Evolutionary conservation across 257 asterid species (phyloP), one percentile per base, ranked within the genome.

Genomic region (Rehmannia glutinosa): DNA sequence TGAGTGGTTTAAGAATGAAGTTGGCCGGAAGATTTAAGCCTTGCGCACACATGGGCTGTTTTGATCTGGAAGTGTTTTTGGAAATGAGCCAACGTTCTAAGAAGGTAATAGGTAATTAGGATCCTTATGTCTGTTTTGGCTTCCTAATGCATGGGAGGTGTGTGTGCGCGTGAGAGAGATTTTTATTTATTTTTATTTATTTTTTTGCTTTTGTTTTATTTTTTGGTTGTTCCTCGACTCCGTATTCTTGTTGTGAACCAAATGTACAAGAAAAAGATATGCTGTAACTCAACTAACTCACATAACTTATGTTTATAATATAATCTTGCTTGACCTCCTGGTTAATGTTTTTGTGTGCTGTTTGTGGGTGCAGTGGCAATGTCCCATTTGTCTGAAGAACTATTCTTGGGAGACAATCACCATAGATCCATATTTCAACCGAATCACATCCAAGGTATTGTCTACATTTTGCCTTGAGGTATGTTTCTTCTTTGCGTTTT

Each of bases 1-100:
- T 89, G 95, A 93, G 98, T 71, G 98, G 98, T 66, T 76, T 87
- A 66, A 83, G 97, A 81, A 93, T 93, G 88, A 93, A 93, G 82
- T 81, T 93, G 33, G 94, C 98, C 76, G 97, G 97, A 70, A 83
- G 98, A 80, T 90, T 93, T 85, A 77, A 82, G 67, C 90, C 95
- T 32, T 93, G 98, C 74, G 82, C 80, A 51, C 98, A 93, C 80
- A 93, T 93, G 98, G 98, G 95, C 64, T 93, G 98, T 81, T 93
- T 93, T 53, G 98, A 93, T 83, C 94, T 93, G 38, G 92, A 93
- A 61, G 95, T 93, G 49, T 80, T 90, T 66, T 90, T 93, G 80
- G 98, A 93, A 81, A 90, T 93, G 92, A 93, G 88, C 76, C 95
- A 86, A 70, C 88, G 96, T 33, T 87, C 97, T 39, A 84, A 96